These are phyloP conservation scores for Tulasnella sp. DNA, from an alignment of 768 basidiomycete species.

Conservation along the genomic window DNA sequence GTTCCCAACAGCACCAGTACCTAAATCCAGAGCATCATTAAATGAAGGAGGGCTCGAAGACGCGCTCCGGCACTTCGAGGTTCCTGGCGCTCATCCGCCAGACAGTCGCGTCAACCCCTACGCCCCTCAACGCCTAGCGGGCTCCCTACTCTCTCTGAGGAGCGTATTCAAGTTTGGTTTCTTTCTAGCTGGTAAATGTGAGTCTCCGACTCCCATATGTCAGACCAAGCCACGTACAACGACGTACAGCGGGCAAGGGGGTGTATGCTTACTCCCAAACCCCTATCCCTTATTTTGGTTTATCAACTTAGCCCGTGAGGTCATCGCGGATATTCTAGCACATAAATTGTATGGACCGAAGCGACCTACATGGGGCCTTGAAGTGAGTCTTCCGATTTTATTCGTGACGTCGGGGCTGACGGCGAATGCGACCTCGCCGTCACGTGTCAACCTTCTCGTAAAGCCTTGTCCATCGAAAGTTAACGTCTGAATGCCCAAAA, in stretches of 20 bases:
- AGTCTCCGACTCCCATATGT: no score
- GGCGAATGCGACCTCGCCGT: neutral
- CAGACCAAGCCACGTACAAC: no score
- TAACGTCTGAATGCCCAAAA: neutral
- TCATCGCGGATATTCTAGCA: conserved; percentile 57
- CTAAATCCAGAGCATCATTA: no score
- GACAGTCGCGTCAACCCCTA: conserved; percentile 4
- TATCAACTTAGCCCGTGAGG: conserved; percentile 29
- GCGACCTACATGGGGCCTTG: conserved; percentile 84
- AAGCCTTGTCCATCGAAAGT: no score
- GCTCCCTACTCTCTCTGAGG: neutral
- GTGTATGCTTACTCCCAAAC: neutral
- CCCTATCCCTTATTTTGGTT: neutral
- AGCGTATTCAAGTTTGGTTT: neutral
- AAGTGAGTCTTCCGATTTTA: conserved; percentile 66
- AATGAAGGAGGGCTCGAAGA: neutral
- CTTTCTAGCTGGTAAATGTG: neutral
- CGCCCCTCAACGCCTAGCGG: neutral
- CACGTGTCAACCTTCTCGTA: no score
- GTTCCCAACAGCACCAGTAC: no score
- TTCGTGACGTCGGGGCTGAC: neutral
- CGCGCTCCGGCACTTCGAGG: neutral
- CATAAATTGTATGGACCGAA: conserved; percentile 82
- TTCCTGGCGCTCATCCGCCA: neutral
- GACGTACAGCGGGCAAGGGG: neutral